These are phyloP conservation scores for Cicer cuneatum DNA, from an alignment of 306 rosid species.

Conservation along the genomic window DNA sequence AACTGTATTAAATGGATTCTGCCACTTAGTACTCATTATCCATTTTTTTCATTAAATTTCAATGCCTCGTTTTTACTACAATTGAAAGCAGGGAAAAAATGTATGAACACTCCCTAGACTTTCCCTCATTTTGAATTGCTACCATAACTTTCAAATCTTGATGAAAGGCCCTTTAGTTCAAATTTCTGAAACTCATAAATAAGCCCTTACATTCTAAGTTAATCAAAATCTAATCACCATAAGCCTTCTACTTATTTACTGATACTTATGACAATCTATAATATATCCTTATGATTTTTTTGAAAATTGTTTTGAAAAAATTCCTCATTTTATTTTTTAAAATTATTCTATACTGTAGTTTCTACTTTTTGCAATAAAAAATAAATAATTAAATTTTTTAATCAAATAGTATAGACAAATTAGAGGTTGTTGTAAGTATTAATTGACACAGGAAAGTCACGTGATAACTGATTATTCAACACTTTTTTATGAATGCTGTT, in stretches of 20 bases:
- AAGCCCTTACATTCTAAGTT: conserved; percentile 27
- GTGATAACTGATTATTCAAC: background rate
- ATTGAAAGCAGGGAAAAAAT: background rate
- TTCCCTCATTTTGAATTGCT: conserved; percentile 25
- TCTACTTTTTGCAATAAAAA: conserved; percentile 5
- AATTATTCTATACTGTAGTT: background rate
- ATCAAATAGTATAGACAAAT: background rate
- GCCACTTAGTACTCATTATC: conserved; percentile 15
- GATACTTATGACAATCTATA: conserved; percentile 3
- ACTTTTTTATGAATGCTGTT: background rate
- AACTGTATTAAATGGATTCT: conserved; percentile 19
- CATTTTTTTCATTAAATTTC: conserved; percentile 15
- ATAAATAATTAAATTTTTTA: background rate
- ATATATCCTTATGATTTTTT: background rate
- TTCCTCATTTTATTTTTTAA: background rate
- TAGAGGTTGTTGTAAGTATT: conserved; percentile 7
- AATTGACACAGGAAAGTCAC: conserved; percentile 2
- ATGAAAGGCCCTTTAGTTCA: conserved; percentile 23
- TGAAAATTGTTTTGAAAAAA: background rate
- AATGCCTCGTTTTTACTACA: background rate
- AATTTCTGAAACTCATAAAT: conserved; percentile 17
- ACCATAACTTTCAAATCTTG: conserved; percentile 24
- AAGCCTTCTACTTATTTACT: conserved; percentile 13
- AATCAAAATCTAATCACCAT: conserved; percentile 27
- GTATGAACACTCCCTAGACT: conserved; percentile 16